A percentile compares a stretch with the other conserved stretches of the same genome.
These are phyloP conservation scores for Polygonum maritimum DNA, from an alignment of 148 eudicot genomes.

Conservation along the genomic window DNA sequence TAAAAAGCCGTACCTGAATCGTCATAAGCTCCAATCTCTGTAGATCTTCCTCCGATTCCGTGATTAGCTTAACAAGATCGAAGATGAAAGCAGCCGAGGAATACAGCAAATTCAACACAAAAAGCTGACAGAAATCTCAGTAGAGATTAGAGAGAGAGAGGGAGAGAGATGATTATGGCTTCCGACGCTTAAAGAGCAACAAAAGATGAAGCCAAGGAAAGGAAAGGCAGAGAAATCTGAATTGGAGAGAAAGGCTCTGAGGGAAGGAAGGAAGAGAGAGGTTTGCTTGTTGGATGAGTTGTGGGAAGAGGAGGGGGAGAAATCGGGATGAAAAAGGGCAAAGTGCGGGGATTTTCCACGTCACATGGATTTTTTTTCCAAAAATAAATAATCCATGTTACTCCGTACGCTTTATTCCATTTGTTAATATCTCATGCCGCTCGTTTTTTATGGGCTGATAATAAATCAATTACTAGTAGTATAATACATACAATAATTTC, in stretches of 20 bases:
- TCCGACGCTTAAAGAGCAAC: background rate
- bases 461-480: too few relatives aligned
- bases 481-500: too few relatives aligned
- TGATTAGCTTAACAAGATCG: too few relatives aligned
- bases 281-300: background rate
- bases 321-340: conserved; percentile 6
- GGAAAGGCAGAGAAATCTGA: background rate
- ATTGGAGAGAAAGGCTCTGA: background rate
- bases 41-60: background rate
- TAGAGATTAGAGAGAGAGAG: background rate
- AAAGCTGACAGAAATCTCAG: background rate
- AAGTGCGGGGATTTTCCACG: background rate
- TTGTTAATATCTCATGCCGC: background rate
- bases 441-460: background rate
- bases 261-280: background rate
- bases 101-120: background rate
- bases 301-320: conserved; percentile 3
- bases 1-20: conserved; percentile 27
- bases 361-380: background rate
- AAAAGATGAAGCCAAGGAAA: background rate
- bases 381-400: background rate
- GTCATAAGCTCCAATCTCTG: conserved; percentile 19
- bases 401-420: background rate
- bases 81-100: background rate
- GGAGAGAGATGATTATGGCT: background rate